Percentiles rank a stretch among this genome's conserved stretches.
Evolutionary conservation across 495 filamentous ascomycete species (phyloP).

Genomic region (Bacidia rubella): DNA sequence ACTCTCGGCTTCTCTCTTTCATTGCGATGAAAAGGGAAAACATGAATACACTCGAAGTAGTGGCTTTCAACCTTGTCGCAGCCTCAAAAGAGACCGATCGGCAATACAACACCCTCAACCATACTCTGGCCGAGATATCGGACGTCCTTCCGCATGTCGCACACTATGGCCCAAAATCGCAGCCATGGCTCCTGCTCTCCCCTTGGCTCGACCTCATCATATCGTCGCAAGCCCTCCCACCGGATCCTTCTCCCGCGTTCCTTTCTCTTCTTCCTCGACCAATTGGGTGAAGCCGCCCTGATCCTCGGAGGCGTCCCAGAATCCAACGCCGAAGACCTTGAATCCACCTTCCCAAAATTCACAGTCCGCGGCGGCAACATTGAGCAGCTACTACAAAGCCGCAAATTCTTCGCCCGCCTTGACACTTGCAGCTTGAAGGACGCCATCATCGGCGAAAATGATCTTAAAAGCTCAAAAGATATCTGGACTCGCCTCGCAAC

Average conservation of each 20-base stretch:
- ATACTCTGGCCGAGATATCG: slow-evolving; percentile 6
- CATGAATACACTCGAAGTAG: slow-evolving; percentile 1
- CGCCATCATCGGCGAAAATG: slow-evolving; percentile 12
- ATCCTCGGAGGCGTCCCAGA: background rate
- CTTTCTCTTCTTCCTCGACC: slow-evolving; percentile 1
- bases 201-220: slow-evolving; percentile 12
- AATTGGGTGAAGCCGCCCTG: background rate
- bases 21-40: no score
- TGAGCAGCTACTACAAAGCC: slow-evolving; percentile 11
- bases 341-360: background rate
- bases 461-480: slow-evolving; percentile 14
- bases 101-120: slow-evolving; percentile 5
- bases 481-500: slow-evolving; percentile 21
- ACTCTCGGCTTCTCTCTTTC: no score
- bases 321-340: slow-evolving; percentile 6
- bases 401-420: slow-evolving; percentile 23
- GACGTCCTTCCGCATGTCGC: background rate
- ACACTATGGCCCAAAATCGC: background rate
- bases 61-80: slow-evolving; percentile 2
- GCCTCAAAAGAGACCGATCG: background rate
- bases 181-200: slow-evolving; percentile 9
- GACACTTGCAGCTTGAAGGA: slow-evolving; percentile 25
- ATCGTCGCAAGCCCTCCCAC: slow-evolving; percentile 5
- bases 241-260: slow-evolving; percentile 2
- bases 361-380: slow-evolving; percentile 1